Conservation (phyloP, 352 stramenopile genomes). For the Phytophthora sansomeana region DNA sequence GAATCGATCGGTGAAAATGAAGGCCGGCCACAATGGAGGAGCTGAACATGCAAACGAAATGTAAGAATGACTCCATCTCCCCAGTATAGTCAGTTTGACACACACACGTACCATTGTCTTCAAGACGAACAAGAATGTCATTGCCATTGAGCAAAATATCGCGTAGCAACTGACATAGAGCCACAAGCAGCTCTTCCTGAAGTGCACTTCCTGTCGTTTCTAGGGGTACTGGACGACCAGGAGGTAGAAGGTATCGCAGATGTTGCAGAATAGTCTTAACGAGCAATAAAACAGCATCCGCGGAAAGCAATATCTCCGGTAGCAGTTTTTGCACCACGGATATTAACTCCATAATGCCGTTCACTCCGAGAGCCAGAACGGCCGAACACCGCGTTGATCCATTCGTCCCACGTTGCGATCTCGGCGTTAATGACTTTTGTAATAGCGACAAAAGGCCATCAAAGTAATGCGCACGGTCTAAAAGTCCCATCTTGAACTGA, state of each 20-base stretch:
- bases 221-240: slow-evolving; percentile 47
- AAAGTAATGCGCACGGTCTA: slow-evolving; percentile 83
- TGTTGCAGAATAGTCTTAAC: slow-evolving; percentile 85
- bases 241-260: slow-evolving; percentile 77
- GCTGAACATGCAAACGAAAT: slow-evolving; percentile 36
- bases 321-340: slow-evolving; percentile 76
- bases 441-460: slow-evolving; percentile 79
- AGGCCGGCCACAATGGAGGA: slow-evolving; percentile 74
- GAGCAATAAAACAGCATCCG: slow-evolving; percentile 65
- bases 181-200: slow-evolving; percentile 74
- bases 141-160: slow-evolving; percentile 72
- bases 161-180: slow-evolving; percentile 79
- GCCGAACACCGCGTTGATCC: slow-evolving; percentile 43
- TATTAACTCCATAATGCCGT: slow-evolving; percentile 80
- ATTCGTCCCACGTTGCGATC: slow-evolving; percentile 40
- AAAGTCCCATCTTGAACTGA: slow-evolving; percentile 79
- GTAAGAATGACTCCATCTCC: slow-evolving; percentile 8
- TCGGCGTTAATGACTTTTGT: slow-evolving; percentile 80
- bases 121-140: slow-evolving; percentile 80
- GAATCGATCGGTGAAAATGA: slow-evolving; percentile 76
- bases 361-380: slow-evolving; percentile 68
- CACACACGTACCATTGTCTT: slow-evolving; percentile 73
- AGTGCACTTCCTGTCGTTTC: slow-evolving; percentile 51
- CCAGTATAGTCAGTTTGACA: slow-evolving; percentile 1
- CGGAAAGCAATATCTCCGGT: slow-evolving; percentile 67